Base-by-base conservation (phyloP, 2,329 filamentous ascomycete species). In the Claviceps capensis region DNA sequence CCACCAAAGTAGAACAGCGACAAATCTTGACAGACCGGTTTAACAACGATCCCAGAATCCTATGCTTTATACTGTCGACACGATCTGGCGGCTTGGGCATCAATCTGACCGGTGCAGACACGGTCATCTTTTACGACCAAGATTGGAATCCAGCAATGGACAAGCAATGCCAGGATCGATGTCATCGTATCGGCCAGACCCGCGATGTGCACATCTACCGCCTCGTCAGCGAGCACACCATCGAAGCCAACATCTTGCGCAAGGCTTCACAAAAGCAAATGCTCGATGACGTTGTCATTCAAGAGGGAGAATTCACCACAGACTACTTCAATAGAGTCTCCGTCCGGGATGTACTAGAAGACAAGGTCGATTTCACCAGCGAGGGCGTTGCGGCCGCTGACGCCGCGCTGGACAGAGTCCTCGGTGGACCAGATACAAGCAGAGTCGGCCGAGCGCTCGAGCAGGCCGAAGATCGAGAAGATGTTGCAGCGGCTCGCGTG, bases 121-220 rank as follows among this genome's bases (percentile, higher is more conserved):
- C 90, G 0, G 93, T 98, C 61, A 96, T 98, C 58, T 98, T 98
- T 68, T 98, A 97, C 69, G 93, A 98, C 63, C 83, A 97, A 54
- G 93, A 98, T 65, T 98, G 94, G 94, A 98, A 98, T 62, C 93
- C 93, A 0, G 93, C 94, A 49, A 98, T 98, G 93, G 93, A 98
- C 72, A 95, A 95, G 68, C 93, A 98, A 68, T 98, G 93, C 62
- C 94, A 98, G 69, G 94, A 98, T 66, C 82, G 93, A 61, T 94
- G 88, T 61, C 93, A 98, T 70, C 88, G 93, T 58, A 98, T 98
- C 59, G 93, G 93, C 1, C 93, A 98, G 67, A 97, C 93, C 0
- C 84, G 93, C 34, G 93, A 98, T 65, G 93, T 98, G 36, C 91
- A 97, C 66, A 97, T 98, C 54, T 98, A 97, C 70, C 88, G 91